Evolutionary conservation across 805 yeast species (phyloP), one percentile per base, ranked within the genome.

Genomic region (Spathaspora passalidarum): DNA sequence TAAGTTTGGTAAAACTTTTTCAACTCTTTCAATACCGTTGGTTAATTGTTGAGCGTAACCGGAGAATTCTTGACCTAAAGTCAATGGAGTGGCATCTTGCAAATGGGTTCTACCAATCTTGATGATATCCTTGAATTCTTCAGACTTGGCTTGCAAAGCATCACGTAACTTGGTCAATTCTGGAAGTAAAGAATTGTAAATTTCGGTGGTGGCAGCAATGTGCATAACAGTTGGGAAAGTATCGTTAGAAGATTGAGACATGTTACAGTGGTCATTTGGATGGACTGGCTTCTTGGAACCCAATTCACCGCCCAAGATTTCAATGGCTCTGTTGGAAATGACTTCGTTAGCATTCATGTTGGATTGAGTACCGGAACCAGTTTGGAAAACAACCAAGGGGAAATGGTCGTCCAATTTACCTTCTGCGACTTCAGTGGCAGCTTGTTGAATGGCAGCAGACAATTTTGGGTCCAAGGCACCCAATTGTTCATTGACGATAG

Each of bases 211-310:
- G 16, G 98, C 97, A 47, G 99, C 97, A 71, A 94, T 92, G 76
- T 94, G 99, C 99, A 94, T 94, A 46, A 92, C 99, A 32, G 99
- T 91, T 56, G 99, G 99, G 87, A 94, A 94, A 45, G 98, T 94
- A 73, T 94, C 99, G 69, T 94, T 94, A 40, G 97, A 89, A n/a
- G 96, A 88, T 75, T 94, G 98, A 16, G 97, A 88, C 88, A 89
- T 91, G 79, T 94, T 94, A 61, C 91, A 95, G 73, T 94, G 98
- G 71, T 94, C 98, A 73, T 94, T 94, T 55, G 99, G 99, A 72
- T 94, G 99, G 46, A 94, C 96, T 25, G 96, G 96, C 52, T 72
- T 78, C 76, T 94, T 94, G 51, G 96, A 84, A 50, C 99, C 99
- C 62, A 86, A 72, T 62, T 76, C 79, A 50, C 98, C 99, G 52